Conservation (phyloP, 1,139 yeast genomes). For the Sugiyamaella novakii region DNA sequence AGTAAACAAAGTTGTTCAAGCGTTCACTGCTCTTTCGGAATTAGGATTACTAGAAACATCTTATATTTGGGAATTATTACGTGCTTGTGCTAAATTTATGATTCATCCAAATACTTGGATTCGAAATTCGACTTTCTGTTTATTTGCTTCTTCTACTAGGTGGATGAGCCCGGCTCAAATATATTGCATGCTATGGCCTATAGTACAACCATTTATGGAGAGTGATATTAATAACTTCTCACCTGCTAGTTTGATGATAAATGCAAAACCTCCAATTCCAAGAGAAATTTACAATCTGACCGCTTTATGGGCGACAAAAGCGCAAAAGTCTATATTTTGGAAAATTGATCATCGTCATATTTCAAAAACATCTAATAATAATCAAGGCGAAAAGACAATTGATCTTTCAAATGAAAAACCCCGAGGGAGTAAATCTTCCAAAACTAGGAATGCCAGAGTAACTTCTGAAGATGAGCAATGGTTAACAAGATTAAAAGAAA, state of each 20-base stretch:
- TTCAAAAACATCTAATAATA: neutral
- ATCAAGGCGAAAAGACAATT: conserved; percentile 39
- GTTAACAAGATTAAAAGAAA: conserved; percentile 64
- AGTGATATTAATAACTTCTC: conserved; percentile 71
- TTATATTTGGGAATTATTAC: conserved; percentile 55
- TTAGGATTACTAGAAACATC: conserved; percentile 55
- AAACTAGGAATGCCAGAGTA: conserved; percentile 10
- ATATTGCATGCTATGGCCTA: conserved; percentile 80
- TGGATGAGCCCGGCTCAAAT: conserved; percentile 74
- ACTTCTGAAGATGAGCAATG: conserved; percentile 69
- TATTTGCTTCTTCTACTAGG: conserved; percentile 63
- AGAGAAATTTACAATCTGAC: conserved; percentile 67
- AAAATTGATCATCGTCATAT: conserved; percentile 47
- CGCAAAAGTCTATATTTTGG: conserved; percentile 79
- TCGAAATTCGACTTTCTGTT: conserved; percentile 64
- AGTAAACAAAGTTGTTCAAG: conserved; percentile 70
- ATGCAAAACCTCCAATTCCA: conserved; percentile 66
- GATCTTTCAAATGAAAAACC: conserved; percentile 7
- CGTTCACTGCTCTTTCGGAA: conserved; percentile 59
- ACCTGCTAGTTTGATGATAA: conserved; percentile 65
- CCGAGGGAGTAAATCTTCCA: neutral
- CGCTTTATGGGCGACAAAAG: conserved; percentile 70
- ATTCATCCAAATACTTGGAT: conserved; percentile 91
- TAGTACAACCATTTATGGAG: conserved; percentile 72
- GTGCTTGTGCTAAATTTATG: conserved; percentile 53